Evolutionary conservation across 495 filamentous ascomycete species (phyloP).

Genomic region (Gamarada debralockiae): DNA sequence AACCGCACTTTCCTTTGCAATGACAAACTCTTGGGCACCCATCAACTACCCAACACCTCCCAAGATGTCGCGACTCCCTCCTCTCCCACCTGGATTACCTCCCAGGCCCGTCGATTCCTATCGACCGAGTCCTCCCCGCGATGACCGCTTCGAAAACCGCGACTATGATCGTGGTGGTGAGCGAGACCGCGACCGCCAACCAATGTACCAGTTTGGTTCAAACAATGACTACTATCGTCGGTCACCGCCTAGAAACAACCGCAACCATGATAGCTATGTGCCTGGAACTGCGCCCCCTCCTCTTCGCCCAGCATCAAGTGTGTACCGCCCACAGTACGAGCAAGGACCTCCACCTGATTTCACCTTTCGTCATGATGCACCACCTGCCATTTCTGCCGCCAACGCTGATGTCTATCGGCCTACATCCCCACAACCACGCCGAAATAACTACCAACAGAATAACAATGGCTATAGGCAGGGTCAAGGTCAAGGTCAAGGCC

Average conservation of each 20-base stretch:
- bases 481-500: background rate
- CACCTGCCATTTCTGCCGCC: slow-evolving; percentile 14
- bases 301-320: background rate
- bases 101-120: slow-evolving; percentile 8
- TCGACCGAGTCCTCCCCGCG: background rate
- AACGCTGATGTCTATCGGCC: slow-evolving; percentile 10
- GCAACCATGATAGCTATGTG: slow-evolving; percentile 1
- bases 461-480: slow-evolving; percentile 2
- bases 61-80: slow-evolving; percentile 19
- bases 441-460: background rate
- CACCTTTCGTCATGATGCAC: slow-evolving; percentile 23
- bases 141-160: background rate
- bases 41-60: background rate
- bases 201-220: slow-evolving; percentile 22
- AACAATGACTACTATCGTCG: slow-evolving; percentile 5
- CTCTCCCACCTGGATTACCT: slow-evolving; percentile 17
- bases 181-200: slow-evolving; percentile 10
- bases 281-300: slow-evolving; percentile 1
- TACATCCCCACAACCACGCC: slow-evolving; percentile 13
- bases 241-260: slow-evolving; percentile 8
- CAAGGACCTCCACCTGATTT: slow-evolving; percentile 5
- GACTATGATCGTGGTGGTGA: slow-evolving; percentile 3
- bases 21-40: background rate
- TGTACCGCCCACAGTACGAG: slow-evolving; percentile 9
- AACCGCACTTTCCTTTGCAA: background rate